phyloP scores from a whole-genome alignment of 768 basidiomycete species.

The Cystofilobasidium capitatum region DNA sequence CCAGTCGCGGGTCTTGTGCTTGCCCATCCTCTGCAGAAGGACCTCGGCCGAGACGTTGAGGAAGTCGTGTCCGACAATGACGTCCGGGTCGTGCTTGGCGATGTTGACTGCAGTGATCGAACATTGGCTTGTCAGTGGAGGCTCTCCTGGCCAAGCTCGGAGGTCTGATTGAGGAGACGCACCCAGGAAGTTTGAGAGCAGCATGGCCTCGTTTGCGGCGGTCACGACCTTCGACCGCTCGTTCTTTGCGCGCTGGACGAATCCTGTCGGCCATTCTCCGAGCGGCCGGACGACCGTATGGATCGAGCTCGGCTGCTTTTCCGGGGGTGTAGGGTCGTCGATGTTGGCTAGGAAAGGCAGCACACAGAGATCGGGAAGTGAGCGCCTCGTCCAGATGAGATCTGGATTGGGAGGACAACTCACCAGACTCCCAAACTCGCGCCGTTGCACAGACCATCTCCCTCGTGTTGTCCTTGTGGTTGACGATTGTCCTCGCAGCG shows the following conservation, averaged over 20 bases:
- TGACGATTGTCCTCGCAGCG: constrained; percentile 78
- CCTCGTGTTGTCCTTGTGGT: constrained; percentile 86
- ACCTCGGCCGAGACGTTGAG: constrained; percentile 81
- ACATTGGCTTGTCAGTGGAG: background rate
- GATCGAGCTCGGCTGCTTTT: constrained; percentile 67
- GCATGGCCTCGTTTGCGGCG: constrained; percentile 69
- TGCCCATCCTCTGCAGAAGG: constrained; percentile 78
- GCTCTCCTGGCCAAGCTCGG: constrained; percentile 11
- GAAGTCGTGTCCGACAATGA: constrained; percentile 91
- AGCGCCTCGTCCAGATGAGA: background rate
- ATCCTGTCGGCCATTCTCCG: constrained; percentile 68
- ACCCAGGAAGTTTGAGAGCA: constrained; percentile 75
- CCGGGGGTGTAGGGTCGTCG: constrained; percentile 85
- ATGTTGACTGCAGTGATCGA: constrained; percentile 49
- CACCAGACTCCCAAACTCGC: constrained; percentile 69
- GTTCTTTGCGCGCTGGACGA: constrained; percentile 62
- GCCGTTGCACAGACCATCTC: constrained; percentile 80
- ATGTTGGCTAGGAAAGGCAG: constrained; percentile 54
- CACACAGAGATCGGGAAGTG: background rate
- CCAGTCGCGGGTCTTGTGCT: constrained; percentile 86
- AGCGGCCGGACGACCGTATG: constrained; percentile 86
- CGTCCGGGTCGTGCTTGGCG: constrained; percentile 81
- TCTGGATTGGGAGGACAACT: constrained; percentile 28
- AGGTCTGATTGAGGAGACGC: constrained; percentile 28
- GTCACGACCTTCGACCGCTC: constrained; percentile 56